A percentile compares a stretch with the other conserved stretches of the same genome.
Conservation (phyloP, 257 asterid species). For the Cordia subcordata region DNA sequence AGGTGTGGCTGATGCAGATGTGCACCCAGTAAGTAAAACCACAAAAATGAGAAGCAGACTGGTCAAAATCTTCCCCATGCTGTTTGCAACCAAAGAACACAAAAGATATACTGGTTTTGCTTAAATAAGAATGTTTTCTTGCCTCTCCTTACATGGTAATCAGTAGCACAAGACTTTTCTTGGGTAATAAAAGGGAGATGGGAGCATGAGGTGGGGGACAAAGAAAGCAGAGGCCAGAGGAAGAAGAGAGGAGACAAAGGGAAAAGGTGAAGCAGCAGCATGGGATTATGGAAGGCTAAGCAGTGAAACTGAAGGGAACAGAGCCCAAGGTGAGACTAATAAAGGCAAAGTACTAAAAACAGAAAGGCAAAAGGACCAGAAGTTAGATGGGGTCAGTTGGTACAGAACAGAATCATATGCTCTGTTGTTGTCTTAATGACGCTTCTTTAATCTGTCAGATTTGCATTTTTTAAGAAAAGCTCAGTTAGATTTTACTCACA, state of each 20-base stretch:
- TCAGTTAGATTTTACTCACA: too few species aligned
- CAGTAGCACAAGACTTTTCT: constrained; percentile 4
- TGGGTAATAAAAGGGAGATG: constrained; percentile 22
- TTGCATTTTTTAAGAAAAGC: too few species aligned
- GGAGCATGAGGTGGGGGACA: constrained; percentile 31
- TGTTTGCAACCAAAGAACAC: not conserved
- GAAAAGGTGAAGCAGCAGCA: not conserved
- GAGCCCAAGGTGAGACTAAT: constrained; percentile 32
- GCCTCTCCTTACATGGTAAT: constrained; percentile 19
- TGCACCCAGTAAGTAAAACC: constrained; percentile 39
- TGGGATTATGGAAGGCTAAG: constrained; percentile 1
- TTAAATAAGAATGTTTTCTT: not conserved
- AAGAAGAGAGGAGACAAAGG: constrained; percentile 10
- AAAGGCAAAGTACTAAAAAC: not conserved
- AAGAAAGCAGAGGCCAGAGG: constrained; percentile 2
- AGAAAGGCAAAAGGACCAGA: not conserved
- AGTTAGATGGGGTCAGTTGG: not conserved
- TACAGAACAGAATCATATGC: constrained; percentile 28
- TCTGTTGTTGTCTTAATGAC: constrained; percentile 42
- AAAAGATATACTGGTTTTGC: constrained; percentile 6
- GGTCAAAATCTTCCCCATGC: constrained; percentile 44
- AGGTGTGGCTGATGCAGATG: constrained; percentile 76
- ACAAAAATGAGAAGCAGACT: constrained; percentile 30
- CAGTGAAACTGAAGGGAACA: constrained; percentile 32
- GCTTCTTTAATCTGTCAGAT: too few species aligned